These are phyloP conservation scores for Aegilops longissima DNA, from an alignment of 176 grass and related monocot genomes.

Conservation along the genomic window DNA sequence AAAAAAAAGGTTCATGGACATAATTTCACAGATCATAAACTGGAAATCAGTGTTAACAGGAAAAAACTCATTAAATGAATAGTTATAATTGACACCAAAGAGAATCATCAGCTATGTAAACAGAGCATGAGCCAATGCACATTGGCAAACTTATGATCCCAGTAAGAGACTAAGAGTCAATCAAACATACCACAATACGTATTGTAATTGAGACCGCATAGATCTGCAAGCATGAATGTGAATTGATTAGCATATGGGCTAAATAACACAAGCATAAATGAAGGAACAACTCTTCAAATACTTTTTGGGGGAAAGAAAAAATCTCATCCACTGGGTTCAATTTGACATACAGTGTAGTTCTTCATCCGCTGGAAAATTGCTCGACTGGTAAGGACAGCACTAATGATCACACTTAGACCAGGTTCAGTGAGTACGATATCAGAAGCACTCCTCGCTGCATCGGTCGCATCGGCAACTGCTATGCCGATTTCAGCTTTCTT, in stretches of 20 bases:
- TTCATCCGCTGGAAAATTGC: slow-evolving; percentile 74
- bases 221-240: slow-evolving; percentile 43
- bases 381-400: slow-evolving; percentile 55
- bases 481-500: slow-evolving; percentile 73
- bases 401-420: slow-evolving; percentile 62
- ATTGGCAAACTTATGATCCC: background rate
- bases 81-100: background rate
- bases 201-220: slow-evolving; percentile 66
- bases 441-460: slow-evolving; percentile 60
- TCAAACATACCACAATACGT: slow-evolving; percentile 53
- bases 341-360: slow-evolving; percentile 51
- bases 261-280: background rate
- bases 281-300: background rate
- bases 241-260: background rate
- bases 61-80: background rate
- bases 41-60: background rate
- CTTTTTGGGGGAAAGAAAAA: background rate
- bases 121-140: background rate
- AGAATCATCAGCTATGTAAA: background rate
- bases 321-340: background rate
- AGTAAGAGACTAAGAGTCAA: background rate
- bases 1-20: background rate
- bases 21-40: background rate
- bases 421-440: slow-evolving; percentile 67
- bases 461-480: slow-evolving; percentile 61